phyloP scores from a whole-genome alignment of 148 eudicot species.

The Rhododendron ovatum region DNA sequence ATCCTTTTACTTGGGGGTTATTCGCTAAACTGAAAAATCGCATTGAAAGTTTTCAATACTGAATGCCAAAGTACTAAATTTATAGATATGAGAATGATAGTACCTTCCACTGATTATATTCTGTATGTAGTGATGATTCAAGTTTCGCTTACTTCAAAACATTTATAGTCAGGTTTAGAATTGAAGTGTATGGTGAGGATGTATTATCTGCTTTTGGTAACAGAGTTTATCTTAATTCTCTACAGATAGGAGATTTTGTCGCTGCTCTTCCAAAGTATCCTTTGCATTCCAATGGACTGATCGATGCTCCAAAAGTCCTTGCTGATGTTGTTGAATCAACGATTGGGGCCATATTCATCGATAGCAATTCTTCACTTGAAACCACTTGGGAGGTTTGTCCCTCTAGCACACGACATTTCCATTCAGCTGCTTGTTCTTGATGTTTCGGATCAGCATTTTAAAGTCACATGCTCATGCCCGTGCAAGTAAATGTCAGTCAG shows the following conservation, averaged over 20 bases:
- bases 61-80: neutral
- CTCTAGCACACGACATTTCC: neutral
- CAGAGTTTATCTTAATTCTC: neutral
- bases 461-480: neutral
- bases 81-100: neutral
- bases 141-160: neutral
- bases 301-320: slow-evolving; percentile 54
- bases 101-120: neutral
- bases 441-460: neutral
- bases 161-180: neutral
- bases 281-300: slow-evolving; percentile 50
- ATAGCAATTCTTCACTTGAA: slow-evolving; percentile 41
- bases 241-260: slow-evolving; percentile 37
- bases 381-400: slow-evolving; percentile 45
- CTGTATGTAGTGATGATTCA: neutral
- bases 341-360: slow-evolving; percentile 51
- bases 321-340: slow-evolving; percentile 61
- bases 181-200: neutral
- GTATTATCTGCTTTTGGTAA: neutral
- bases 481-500: neutral
- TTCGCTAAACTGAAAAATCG: neutral
- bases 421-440: neutral
- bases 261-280: slow-evolving; percentile 35
- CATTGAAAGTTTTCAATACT: neutral
- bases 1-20: neutral